These are phyloP conservation scores for Laetiporus sulphureus DNA, from an alignment of 1,284 basidiomycete species.

Conservation along the genomic window DNA sequence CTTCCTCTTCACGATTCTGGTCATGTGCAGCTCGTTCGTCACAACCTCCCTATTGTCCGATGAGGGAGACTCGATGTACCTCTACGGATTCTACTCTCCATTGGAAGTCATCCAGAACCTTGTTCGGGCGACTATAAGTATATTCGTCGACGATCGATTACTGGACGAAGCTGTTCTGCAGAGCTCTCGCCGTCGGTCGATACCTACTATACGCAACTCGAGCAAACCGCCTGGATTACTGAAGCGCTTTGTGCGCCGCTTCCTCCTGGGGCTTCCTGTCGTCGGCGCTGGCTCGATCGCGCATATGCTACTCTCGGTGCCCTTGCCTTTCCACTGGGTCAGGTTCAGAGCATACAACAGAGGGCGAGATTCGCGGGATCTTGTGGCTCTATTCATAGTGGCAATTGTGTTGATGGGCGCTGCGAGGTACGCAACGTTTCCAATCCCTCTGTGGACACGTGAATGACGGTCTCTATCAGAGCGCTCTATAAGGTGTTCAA, in stretches of 20 bases:
- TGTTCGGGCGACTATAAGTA: slow-evolving; percentile 54
- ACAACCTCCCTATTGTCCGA: slow-evolving; percentile 60
- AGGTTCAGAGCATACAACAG: slow-evolving; percentile 52
- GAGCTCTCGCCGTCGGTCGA: slow-evolving; percentile 6
- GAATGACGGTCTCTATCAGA: slow-evolving; percentile 29
- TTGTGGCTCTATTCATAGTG: slow-evolving; percentile 59
- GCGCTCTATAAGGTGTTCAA: slow-evolving; percentile 65
- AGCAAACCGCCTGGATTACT: slow-evolving; percentile 39
- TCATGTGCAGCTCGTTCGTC: slow-evolving; percentile 64
- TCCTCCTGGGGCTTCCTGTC: slow-evolving; percentile 68
- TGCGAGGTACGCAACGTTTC: slow-evolving; percentile 37
- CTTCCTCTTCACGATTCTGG: slow-evolving; percentile 58
- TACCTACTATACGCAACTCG: slow-evolving; percentile 11
- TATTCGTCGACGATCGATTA: slow-evolving; percentile 49
- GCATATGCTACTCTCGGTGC: slow-evolving; percentile 58
- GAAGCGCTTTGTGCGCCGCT: slow-evolving; percentile 52
- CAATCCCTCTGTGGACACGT: neutral
- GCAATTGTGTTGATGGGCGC: slow-evolving; percentile 58
- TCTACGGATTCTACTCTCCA: slow-evolving; percentile 45
- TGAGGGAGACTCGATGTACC: slow-evolving; percentile 30
- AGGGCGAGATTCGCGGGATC: slow-evolving; percentile 46
- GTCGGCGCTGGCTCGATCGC: slow-evolving; percentile 72
- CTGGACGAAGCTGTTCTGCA: slow-evolving; percentile 32
- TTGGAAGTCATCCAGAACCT: slow-evolving; percentile 55
- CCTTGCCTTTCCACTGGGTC: slow-evolving; percentile 60